Base-by-base conservation (phyloP, 2,329 filamentous ascomycete species). In the Cladosporium sp. region DNA sequence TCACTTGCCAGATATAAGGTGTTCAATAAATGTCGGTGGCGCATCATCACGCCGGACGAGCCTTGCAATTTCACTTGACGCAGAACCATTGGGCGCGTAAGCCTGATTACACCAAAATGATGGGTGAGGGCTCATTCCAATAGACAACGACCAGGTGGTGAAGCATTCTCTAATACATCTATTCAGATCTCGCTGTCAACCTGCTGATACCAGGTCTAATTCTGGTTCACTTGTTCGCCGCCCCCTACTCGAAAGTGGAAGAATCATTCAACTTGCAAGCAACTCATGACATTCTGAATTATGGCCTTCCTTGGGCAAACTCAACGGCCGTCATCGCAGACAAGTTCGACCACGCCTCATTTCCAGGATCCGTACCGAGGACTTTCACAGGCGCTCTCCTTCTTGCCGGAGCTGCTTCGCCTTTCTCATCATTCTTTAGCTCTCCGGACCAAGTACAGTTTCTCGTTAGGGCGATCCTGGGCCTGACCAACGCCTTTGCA, bases 241-340 rank as follows among this genome's bases (percentile, higher is more conserved):
- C 91, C 9, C 93, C 93, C 1, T 92, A 95, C 73, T 96, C 91
- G 51, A 99, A 99, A 70, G 93, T 99, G 53, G 93, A 99, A 69
- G 93, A 99, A 70, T 97, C 92, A 0, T 97, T 99, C 80, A 96
- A 96, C 68, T 83, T 97, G 52, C 93, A 99, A 69, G 93, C 93
- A 5, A 80, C 84, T 3, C 93, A 97, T 69, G 93, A 99, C 68
- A 86, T 99, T 30, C 70, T 96, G 53, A 79, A 80, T 32, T 89
- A 93, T 66, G 90, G 90, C 19, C 82, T 88, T 1, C 88, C 89
- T 0, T 60, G 58, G 37, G 44, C 53, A 18, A 63, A 68, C 53
- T 53, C 57, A 5, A 54, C 63, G 0, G 53, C 56, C 15, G 54
- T 60, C 20, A 54, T 68, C 20, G 78, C 74, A 1, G 66, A 70